Evolutionary conservation across 176 grass and related monocot species (phyloP).

Genomic region (Chloris gayana): DNA sequence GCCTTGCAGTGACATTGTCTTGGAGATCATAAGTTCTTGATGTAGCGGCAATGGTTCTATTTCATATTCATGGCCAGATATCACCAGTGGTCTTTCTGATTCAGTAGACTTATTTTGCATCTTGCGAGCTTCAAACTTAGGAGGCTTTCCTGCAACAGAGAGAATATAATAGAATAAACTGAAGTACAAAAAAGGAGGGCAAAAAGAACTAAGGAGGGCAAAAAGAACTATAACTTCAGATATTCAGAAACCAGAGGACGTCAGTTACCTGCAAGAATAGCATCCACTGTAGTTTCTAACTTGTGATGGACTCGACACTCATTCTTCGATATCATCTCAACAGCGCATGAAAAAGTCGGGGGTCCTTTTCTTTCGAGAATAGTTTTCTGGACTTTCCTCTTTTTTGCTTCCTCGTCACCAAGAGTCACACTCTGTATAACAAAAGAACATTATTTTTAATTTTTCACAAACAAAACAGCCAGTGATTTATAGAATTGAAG

Average conservation of each 20-base stretch:
- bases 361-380: conserved; percentile 97
- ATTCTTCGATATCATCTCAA: conserved; percentile 94
- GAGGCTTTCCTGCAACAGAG: conserved; percentile 70
- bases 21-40: conserved; percentile 42
- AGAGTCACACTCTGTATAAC: conserved; percentile 89
- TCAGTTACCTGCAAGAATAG: conserved; percentile 81
- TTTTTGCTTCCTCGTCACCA: conserved; percentile 93
- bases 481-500: background rate
- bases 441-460: conserved; percentile 21
- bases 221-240: background rate
- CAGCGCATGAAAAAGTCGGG: conserved; percentile 92
- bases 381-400: conserved; percentile 96
- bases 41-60: conserved; percentile 46
- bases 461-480: background rate
- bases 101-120: conserved; percentile 47
- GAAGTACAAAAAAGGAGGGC: background rate
- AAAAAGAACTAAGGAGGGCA: conserved; percentile 3
- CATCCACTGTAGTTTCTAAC: conserved; percentile 93
- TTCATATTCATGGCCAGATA: conserved; percentile 59
- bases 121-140: conserved; percentile 76
- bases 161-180: conserved; percentile 20
- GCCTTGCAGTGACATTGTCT: conserved; percentile 32
- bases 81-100: conserved; percentile 41
- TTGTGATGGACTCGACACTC: conserved; percentile 91
- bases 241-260: conserved; percentile 36